Base-by-base conservation (phyloP, 2,329 filamentous ascomycete genomes). In the Pseudodiploospora longispora region DNA sequence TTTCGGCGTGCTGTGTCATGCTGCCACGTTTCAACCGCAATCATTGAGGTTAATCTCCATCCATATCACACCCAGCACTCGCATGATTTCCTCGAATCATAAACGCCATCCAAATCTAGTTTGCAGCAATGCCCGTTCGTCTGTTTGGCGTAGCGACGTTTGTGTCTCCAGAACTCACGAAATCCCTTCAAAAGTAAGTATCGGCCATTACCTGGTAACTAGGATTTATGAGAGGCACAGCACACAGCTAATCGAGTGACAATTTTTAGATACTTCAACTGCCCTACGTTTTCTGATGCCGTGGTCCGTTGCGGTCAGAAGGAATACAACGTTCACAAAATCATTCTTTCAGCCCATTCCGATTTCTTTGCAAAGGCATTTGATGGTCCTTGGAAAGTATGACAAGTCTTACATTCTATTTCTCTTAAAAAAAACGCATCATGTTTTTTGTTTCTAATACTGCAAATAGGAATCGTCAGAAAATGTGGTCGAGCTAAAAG, bases 301-400 rank as follows among this genome's bases (percentile, higher is more conserved):
- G 19, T 44, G 27, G 33, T 47, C 37, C 5, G 27, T 27, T 51
- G 49, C 6, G 40, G 36, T 8, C 39, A 32, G 2, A 29, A 51
- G 41, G 39, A 46, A 5, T 47, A 42, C 38, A 49, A 49, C 37
- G 47, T 47, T 30, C 49, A 51, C 28, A 12, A 44, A 30, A 34
- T 51, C 3, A 44, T 51, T 19, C 33, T 51, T 6, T 47, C 49
- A 5, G 38, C 41, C 6, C 44, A 49, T 32, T 51, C 47, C 5
- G 40, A 44, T 10, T 49, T 36, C 12, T 51, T 51, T 29, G 44
- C 39, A 19, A 46, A 36, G 9, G 31, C 10, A 12, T 28, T 51
- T 4, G 46, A 33, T 6, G 47, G 43, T 10, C 38, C 35, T 30
- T 49, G 44, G 40, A 39, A 46, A 30, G 40, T 40, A 42, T 30